Base-by-base conservation (phyloP, 257 asterid genomes). In the Echium plantagineum region DNA sequence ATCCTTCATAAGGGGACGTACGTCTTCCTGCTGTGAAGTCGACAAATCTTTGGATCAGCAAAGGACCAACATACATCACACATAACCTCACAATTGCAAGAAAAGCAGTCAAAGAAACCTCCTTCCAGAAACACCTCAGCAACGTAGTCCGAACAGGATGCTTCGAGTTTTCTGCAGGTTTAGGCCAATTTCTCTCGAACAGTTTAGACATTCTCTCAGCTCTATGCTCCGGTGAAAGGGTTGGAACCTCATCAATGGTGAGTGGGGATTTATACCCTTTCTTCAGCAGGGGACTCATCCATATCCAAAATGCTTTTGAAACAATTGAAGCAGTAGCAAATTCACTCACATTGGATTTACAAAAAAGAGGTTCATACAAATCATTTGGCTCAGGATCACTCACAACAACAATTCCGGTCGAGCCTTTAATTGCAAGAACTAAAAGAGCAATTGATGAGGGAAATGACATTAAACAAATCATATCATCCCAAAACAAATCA, bases 11-110 rank as follows among this genome's bases (percentile, higher is more conserved):
- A 6, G 68, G 78, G 0, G 94, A 85, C 15, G 73, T 76, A 32
- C 80, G 58, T 12, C 62, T 74, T 20, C 97, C 97, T 0, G 98
- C 52, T 0, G 97, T 91, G 62, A 63, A 86, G 63, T 82, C 76
- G 0, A 91, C 98, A 2, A 91, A 91, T 0, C 80, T 63, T 55
- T 88, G 90, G 62, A 91, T 84, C 22, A 91, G 70, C 0, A 84
- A 81, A 1, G 98, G 98, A 1, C 98, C 98, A 0, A 88, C 71
- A 54, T 91, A 91, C 79, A 86, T 30, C 53, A 86, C 98, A 19
- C 78, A 81, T 0, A 88, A 83, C 74, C 95, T 76, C 19, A 80
- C 9, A n/a, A 88, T 54, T 0, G 97, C 98, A 2, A 91, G 81
- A 12, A 61, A 71, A 7, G 98, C 96, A 0, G 95, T 88, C 69